Conservation (phyloP, 371 early-diverging fungal species). For the Mortierella sp. region DNA sequence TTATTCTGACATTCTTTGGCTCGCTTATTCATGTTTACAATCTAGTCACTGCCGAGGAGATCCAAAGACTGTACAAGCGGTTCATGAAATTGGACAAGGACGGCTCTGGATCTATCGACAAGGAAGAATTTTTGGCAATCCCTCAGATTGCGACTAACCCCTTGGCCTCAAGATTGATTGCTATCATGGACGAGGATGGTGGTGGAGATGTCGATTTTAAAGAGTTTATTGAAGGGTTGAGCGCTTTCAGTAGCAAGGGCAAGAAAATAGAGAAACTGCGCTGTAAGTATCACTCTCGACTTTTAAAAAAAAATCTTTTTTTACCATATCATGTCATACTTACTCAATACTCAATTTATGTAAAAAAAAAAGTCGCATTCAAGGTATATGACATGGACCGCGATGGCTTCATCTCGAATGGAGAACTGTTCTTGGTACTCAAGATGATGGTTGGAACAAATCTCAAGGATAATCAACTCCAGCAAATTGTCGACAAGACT, state of each 20-base stretch:
- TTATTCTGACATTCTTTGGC: not conserved
- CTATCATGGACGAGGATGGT: constrained; percentile 97
- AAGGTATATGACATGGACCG: constrained; percentile 99
- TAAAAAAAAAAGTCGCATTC: constrained; percentile 88
- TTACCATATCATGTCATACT: too few relatives aligned
- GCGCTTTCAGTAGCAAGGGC: constrained; percentile 93
- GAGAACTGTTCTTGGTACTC: constrained; percentile 95
- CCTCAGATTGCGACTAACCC: constrained; percentile 98
- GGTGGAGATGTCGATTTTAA: constrained; percentile 98
- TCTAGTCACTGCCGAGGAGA: constrained; percentile 91
- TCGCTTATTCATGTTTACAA: not conserved
- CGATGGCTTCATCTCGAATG: constrained; percentile 97
- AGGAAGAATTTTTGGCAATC: constrained; percentile 94
- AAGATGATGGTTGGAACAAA: constrained; percentile 99
- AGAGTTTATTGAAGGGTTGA: constrained; percentile 95
- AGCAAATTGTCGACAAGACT: constrained; percentile 99
- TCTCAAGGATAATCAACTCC: constrained; percentile 93
- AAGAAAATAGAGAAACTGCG: constrained; percentile 92
- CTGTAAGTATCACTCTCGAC: constrained; percentile 68
- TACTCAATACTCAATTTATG: too few relatives aligned
- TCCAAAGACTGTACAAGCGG: constrained; percentile 96
- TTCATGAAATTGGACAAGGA: constrained; percentile 98
- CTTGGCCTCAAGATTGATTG: constrained; percentile 93
- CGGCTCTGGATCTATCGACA: constrained; percentile 93
- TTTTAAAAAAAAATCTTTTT: too few relatives aligned